Evolutionary conservation across 1,139 yeast species (phyloP), one percentile per base, ranked within the genome.

Genomic region (Sugiyamaella pinicola): DNA sequence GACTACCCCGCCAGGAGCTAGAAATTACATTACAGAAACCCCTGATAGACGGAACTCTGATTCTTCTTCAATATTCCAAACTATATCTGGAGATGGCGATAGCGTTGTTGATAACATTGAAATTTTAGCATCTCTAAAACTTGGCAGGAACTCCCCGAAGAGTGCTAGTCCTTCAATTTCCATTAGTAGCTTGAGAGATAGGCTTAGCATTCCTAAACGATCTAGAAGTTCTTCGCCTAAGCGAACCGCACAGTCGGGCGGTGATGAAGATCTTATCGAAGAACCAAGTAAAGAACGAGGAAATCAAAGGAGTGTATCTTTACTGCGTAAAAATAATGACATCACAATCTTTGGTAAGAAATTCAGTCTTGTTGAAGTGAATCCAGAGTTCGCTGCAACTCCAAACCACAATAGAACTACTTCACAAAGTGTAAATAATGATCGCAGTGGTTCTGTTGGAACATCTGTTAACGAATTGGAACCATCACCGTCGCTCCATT

Each of bases 281-380:
- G 43, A 22, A n/a, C 3, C 40, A n/a, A 13, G 35, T 17, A 24
- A 21, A 12, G 40, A 34, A 33, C 10, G 40, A 19, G 26, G 38
- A 10, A 47, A 39, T 15, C 58, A 61, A 42, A 55, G 70, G 10
- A 59, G 65, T 13, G 57, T 63, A 3, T 64, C 69, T 12, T 55
- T 67, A 31, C 56, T 66, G 49, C 56, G 70, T 17, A 63, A 65
- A 39, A 55, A 59, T 3, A 65, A 65, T 17, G 68, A 66, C 37
- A 66, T 68, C 54, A 65, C 69, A 0, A 49, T 68, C n/a, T 61
- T 63, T 43, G 71, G 71, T 26, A 64, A 64, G 53, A 66, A 64
- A 54, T 68, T 68, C 54, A 63, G 65, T 21, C 67, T 68, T 22
- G 71, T 68, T 1, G 69, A 67, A 47, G 70, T 68, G 15, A 67